These are phyloP conservation scores for Fraxinus paxiana DNA, from an alignment of 305 asterid species.

Conservation along the genomic window DNA sequence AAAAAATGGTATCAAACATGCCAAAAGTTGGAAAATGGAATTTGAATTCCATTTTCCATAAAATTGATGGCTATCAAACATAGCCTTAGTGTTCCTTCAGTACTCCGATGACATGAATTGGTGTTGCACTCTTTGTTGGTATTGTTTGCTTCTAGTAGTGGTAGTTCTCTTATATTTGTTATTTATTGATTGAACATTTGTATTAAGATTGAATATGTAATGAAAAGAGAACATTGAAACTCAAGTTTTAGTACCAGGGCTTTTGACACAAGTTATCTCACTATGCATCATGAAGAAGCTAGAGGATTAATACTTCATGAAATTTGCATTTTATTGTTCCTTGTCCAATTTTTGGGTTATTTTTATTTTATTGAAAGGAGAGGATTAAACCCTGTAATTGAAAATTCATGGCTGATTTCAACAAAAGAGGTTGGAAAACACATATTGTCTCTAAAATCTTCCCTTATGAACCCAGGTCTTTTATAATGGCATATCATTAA, in stretches of 20 bases:
- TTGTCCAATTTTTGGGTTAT: background rate
- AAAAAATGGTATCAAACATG: too few species aligned
- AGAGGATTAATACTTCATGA: background rate
- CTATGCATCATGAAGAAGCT: background rate
- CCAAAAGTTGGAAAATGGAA: too few species aligned
- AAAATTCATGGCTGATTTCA: background rate
- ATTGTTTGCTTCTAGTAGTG: background rate
- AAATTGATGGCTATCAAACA: too few species aligned
- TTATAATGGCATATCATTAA: background rate
- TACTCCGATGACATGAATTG: conserved; percentile 31
- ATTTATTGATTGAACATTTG: background rate
- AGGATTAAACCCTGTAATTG: background rate
- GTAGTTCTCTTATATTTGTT: background rate
- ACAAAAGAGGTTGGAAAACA: too few species aligned
- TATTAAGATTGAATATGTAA: background rate
- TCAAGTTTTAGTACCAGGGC: background rate
- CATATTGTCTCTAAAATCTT: background rate
- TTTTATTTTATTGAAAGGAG: background rate
- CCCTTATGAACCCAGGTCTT: background rate
- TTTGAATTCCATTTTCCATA: too few species aligned
- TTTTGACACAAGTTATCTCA: background rate
- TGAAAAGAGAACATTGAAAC: background rate
- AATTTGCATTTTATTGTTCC: background rate
- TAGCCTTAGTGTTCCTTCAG: conserved; percentile 19
- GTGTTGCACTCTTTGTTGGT: conserved; percentile 16